Evolutionary conservation across 306 rosid species (phyloP).

Genomic region (Prunus mongolica): DNA sequence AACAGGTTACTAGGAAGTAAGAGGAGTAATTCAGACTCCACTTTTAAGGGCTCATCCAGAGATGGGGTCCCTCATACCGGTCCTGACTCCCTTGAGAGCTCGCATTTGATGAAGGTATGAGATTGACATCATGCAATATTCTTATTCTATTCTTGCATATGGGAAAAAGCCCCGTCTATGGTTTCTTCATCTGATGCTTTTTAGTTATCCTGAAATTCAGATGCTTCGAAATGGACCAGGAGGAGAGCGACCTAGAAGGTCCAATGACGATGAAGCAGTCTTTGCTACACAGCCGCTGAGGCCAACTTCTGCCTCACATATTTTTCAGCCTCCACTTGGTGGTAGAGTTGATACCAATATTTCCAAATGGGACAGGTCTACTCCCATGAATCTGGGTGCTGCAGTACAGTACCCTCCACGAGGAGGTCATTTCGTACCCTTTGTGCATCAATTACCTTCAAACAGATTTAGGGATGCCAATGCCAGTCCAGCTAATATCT

Average conservation of each 20-base stretch:
- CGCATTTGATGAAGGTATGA: conserved; percentile 76
- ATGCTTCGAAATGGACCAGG: conserved; percentile 62
- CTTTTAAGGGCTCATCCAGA: conserved; percentile 68
- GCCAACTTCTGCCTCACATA: conserved; percentile 55
- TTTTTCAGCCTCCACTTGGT: conserved; percentile 63
- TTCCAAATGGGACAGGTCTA: conserved; percentile 62
- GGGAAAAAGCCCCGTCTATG: neutral
- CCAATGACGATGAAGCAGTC: conserved; percentile 62
- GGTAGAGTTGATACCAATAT: conserved; percentile 44
- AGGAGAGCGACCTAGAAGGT: conserved; percentile 67
- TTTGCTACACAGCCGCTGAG: conserved; percentile 62
- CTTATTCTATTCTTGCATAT: conserved; percentile 10
- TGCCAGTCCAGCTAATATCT: conserved; percentile 66
- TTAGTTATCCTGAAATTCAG: conserved; percentile 34
- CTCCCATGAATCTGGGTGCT: conserved; percentile 59
- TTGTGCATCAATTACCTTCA: conserved; percentile 58
- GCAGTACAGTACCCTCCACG: conserved; percentile 61
- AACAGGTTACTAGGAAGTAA: conserved; percentile 69
- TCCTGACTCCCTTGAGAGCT: conserved; percentile 69
- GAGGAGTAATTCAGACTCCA: conserved; percentile 80
- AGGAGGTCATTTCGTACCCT: conserved; percentile 52
- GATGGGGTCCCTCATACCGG: conserved; percentile 57
- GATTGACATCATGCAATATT: neutral
- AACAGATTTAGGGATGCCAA: conserved; percentile 67
- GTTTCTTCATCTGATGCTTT: conserved; percentile 16